These are phyloP conservation scores for Cylindrotheca fusiformis DNA, from an alignment of 108 stramenopile species.

Conservation along the genomic window DNA sequence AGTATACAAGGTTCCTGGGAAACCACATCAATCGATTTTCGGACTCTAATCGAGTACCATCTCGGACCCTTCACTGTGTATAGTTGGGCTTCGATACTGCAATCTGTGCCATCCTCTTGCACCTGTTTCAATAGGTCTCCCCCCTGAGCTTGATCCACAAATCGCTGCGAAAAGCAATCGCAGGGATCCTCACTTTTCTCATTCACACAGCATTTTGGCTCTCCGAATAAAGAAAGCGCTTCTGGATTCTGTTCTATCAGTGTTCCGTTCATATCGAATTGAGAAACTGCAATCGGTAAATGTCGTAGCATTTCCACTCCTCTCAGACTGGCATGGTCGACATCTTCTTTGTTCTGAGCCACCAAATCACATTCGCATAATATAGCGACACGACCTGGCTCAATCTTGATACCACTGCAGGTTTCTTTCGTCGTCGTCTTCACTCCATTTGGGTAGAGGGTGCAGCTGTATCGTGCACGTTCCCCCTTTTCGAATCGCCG, in stretches of 20 bases:
- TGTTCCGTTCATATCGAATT: slow-evolving; percentile 32
- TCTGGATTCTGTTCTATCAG: slow-evolving; percentile 34
- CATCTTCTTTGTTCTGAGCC: not conserved
- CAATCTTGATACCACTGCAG: slow-evolving; percentile 9
- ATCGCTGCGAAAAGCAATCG: slow-evolving; percentile 19
- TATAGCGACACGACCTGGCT: slow-evolving; percentile 5
- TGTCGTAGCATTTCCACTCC: slow-evolving; percentile 31
- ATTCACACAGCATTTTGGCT: too few relatives aligned
- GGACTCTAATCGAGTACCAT: slow-evolving; percentile 28
- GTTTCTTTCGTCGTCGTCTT: not conserved
- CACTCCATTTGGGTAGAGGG: slow-evolving; percentile 24
- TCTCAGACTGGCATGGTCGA: slow-evolving; percentile 17
- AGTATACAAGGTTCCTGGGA: slow-evolving; percentile 15
- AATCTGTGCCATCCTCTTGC: slow-evolving; percentile 7
- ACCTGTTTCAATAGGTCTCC: too few relatives aligned
- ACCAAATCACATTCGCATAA: slow-evolving; percentile 13
- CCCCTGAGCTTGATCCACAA: slow-evolving; percentile 22
- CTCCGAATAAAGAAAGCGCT: not conserved
- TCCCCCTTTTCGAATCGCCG: not conserved
- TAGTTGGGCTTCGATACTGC: slow-evolving; percentile 22
- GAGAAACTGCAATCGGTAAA: slow-evolving; percentile 31
- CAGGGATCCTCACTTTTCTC: not conserved
- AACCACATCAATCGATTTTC: slow-evolving; percentile 22
- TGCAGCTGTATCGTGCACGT: slow-evolving; percentile 16
- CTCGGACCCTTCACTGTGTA: slow-evolving; percentile 15